These are phyloP conservation scores for Pholiota adiposa DNA, from an alignment of 1,284 basidiomycete species.

Conservation along the genomic window DNA sequence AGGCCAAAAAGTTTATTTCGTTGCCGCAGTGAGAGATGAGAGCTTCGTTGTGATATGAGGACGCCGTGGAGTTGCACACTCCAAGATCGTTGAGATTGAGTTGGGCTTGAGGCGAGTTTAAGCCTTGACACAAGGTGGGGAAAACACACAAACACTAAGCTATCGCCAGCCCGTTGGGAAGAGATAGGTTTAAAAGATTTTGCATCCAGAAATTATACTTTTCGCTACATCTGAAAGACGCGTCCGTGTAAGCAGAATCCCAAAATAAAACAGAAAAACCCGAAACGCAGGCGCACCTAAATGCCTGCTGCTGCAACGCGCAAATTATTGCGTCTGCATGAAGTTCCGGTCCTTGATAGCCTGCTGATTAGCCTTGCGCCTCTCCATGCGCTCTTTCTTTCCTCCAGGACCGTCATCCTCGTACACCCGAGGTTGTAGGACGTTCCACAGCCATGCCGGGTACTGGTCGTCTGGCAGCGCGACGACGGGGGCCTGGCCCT, in stretches of 20 bases:
- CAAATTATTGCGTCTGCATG: constrained; percentile 53
- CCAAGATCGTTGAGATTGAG: too few species aligned
- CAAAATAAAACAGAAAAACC: not conserved
- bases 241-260: not conserved
- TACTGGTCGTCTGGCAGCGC: constrained; percentile 86
- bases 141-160: too few species aligned
- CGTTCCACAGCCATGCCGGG: constrained; percentile 88
- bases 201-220: constrained; percentile 5
- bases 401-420: constrained; percentile 76
- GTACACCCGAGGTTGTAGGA: constrained; percentile 62
- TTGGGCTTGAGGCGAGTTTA: too few species aligned
- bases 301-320: not conserved
- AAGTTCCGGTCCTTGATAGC: constrained; percentile 76
- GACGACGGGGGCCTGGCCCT: constrained; percentile 81
- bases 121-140: too few species aligned
- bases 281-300: constrained; percentile 4
- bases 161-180: too few species aligned
- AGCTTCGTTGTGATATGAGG: not conserved
- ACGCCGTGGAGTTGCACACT: too few species aligned
- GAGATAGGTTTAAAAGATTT: too few species aligned
- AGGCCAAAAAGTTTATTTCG: not conserved
- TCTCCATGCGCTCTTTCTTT: constrained; percentile 61
- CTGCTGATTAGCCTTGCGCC: constrained; percentile 65
- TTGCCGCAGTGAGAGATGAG: not conserved
- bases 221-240: constrained; percentile 4